A percentile compares a stretch with the other conserved stretches of the same genome.
These are phyloP conservation scores for Cynanchum wilfordii DNA, from an alignment of 257 asterid species.

Conservation along the genomic window DNA sequence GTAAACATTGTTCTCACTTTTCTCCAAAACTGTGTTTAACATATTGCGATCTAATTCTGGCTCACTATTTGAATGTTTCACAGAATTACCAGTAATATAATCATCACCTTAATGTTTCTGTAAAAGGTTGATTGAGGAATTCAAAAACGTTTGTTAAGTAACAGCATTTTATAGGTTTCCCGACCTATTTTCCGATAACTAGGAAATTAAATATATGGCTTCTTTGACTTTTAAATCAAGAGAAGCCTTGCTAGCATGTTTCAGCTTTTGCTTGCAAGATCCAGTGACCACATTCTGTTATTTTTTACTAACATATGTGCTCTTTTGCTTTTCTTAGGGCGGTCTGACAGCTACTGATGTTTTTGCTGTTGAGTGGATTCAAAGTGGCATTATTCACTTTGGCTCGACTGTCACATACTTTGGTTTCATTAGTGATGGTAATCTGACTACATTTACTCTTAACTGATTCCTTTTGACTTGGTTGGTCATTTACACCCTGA, in stretches of 20 bases:
- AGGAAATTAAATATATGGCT: neutral
- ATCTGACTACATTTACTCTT: conserved; percentile 19
- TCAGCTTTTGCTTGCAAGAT: neutral
- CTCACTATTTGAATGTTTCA: too few relatives aligned
- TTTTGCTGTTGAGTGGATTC: conserved; percentile 96
- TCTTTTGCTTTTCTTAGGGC: conserved; percentile 53
- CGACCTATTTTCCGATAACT: neutral
- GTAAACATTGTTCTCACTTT: too few relatives aligned
- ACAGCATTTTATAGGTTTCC: neutral
- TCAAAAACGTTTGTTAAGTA: neutral
- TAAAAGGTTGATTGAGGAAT: neutral
- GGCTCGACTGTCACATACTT: conserved; percentile 91
- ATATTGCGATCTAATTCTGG: too few relatives aligned
- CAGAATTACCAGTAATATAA: too few relatives aligned
- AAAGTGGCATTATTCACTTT: conserved; percentile 86
- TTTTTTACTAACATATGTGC: conserved; percentile 15
- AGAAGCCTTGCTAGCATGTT: neutral
- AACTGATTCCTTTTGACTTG: conserved; percentile 7
- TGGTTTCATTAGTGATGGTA: conserved; percentile 94
- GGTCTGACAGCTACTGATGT: conserved; percentile 97
- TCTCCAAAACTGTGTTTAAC: too few relatives aligned
- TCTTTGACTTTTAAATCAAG: neutral
- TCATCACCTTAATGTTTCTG: neutral
- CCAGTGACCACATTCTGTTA: neutral
- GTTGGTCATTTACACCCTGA: neutral